Percentiles rank a stretch among this genome's conserved stretches.
phyloP scores from a whole-genome alignment of 768 basidiomycete genomes.

The Candolleomyces eurysporus region DNA sequence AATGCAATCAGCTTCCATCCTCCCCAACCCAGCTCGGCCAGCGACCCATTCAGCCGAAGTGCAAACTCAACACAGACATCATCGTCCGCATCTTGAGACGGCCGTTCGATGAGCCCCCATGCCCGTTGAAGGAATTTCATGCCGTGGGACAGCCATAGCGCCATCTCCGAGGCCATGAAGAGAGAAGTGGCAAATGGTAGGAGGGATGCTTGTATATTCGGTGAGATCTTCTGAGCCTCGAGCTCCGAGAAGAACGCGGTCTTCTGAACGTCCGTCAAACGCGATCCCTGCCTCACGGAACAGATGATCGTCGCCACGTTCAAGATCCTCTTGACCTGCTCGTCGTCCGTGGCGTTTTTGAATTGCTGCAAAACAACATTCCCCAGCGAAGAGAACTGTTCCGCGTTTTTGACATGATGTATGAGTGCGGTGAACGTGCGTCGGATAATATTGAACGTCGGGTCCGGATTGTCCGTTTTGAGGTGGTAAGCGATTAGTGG shows the following conservation, averaged over 20 bases:
- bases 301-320: slow-evolving; percentile 56
- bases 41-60: slow-evolving; percentile 53
- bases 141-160: slow-evolving; percentile 51
- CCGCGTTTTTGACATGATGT: slow-evolving; percentile 75
- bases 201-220: slow-evolving; percentile 27
- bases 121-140: slow-evolving; percentile 54
- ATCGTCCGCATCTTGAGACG: slow-evolving; percentile 12
- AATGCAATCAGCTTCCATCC: slow-evolving; percentile 74
- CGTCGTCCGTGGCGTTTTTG: slow-evolving; percentile 23
- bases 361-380: slow-evolving; percentile 51
- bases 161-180: slow-evolving; percentile 42
- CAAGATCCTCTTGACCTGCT: slow-evolving; percentile 49
- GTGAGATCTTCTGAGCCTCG: slow-evolving; percentile 24
- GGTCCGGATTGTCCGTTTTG: slow-evolving; percentile 32
- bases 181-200: slow-evolving; percentile 40
- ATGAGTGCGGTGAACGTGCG: slow-evolving; percentile 76
- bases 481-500: slow-evolving; percentile 60
- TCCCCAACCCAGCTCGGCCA: slow-evolving; percentile 68
- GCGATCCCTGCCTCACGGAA: slow-evolving; percentile 69
- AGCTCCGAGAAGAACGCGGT: slow-evolving; percentile 30
- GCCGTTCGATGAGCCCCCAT: slow-evolving; percentile 33
- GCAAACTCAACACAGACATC: slow-evolving; percentile 35
- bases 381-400: slow-evolving; percentile 57
- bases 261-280: slow-evolving; percentile 49
- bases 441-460: slow-evolving; percentile 57